Evolutionary conservation across 2,329 filamentous ascomycete species (phyloP), one percentile per base, ranked within the genome.

Genomic region (Tolypocladium ovalisporum): DNA sequence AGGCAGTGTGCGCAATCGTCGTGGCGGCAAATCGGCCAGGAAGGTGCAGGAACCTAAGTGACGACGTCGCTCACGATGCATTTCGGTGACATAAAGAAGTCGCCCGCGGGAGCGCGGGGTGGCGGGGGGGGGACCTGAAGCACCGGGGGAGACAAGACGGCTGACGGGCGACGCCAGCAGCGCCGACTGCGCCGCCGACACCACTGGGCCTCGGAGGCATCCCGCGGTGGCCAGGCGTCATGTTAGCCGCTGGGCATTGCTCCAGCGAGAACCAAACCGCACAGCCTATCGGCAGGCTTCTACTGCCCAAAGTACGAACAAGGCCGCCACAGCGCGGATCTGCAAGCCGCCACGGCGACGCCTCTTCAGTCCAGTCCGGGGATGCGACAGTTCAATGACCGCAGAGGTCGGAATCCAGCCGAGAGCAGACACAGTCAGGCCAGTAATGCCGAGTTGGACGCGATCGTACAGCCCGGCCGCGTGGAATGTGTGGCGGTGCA

Each of bases 401-500:
- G n/a, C n/a, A n/a, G n/a, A n/a, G n/a, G n/a, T n/a, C n/a, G n/a
- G n/a, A n/a, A n/a, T n/a, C n/a, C n/a, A n/a, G n/a, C n/a, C n/a
- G n/a, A n/a, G n/a, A n/a, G 13, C 44, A 19, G 44, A 29, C 8
- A 17, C 32, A 9, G 32, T 34, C n/a, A n/a, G n/a, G n/a, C n/a
- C n/a, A n/a, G n/a, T n/a, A n/a, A n/a, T n/a, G n/a, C n/a, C n/a
- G n/a, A n/a, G n/a, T n/a, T n/a, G n/a, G n/a, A n/a, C 13, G 42
- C 24, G 15, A 29, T 24, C 17, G 27, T 51, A 44, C 19, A 19
- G 12, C 34, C 7, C 5, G 59, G 56, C 63, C 61, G 63, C 62
- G 63, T 60, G 62, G 63, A 44, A 54, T 49, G 59, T 62, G 61
- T 65, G 63, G 63, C 63, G 61, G 62, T 64, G 63, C 63, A n/a